phyloP scores from a whole-genome alignment of 805 yeast genomes.

The Hanseniaspora occidentalis region DNA sequence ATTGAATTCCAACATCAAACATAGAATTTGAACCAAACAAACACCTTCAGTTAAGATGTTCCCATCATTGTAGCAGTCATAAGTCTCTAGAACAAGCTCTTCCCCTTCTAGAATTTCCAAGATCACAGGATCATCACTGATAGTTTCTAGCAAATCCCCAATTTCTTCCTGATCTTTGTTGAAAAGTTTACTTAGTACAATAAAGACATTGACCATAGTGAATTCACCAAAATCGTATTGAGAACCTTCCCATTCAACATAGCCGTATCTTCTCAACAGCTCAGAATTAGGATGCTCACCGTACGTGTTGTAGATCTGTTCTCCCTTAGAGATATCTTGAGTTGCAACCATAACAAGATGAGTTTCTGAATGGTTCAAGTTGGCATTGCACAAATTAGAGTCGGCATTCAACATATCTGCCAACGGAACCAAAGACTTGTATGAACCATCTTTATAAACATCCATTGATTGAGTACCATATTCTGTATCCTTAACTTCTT shows the following conservation, averaged over 20 bases:
- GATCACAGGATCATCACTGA: not conserved
- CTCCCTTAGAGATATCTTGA: slow-evolving; percentile 44
- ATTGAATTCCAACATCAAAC: not conserved
- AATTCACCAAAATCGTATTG: slow-evolving; percentile 72
- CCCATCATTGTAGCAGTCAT: slow-evolving; percentile 47
- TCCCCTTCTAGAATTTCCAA: slow-evolving; percentile 12
- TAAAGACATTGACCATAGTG: not conserved
- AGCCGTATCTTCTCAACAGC: slow-evolving; percentile 80
- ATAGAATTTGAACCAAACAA: slow-evolving; percentile 35
- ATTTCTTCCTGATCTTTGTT: not conserved
- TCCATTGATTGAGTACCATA: slow-evolving; percentile 22
- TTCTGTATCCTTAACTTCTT: slow-evolving; percentile 25
- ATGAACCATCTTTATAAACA: slow-evolving; percentile 28
- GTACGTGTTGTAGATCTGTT: slow-evolving; percentile 78
- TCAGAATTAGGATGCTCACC: slow-evolving; percentile 91
- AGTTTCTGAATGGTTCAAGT: slow-evolving; percentile 34
- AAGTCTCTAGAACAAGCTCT: slow-evolving; percentile 38
- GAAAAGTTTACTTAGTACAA: not conserved
- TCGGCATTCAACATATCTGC: slow-evolving; percentile 90
- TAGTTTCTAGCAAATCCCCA: not conserved
- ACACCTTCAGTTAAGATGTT: slow-evolving; percentile 46
- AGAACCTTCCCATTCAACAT: slow-evolving; percentile 65
- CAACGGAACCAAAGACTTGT: slow-evolving; percentile 82
- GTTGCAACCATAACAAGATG: slow-evolving; percentile 60
- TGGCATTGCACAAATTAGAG: slow-evolving; percentile 64